phyloP scores from a whole-genome alignment of 2,329 filamentous ascomycete genomes.

The Sphaerostilbella broomeana region DNA sequence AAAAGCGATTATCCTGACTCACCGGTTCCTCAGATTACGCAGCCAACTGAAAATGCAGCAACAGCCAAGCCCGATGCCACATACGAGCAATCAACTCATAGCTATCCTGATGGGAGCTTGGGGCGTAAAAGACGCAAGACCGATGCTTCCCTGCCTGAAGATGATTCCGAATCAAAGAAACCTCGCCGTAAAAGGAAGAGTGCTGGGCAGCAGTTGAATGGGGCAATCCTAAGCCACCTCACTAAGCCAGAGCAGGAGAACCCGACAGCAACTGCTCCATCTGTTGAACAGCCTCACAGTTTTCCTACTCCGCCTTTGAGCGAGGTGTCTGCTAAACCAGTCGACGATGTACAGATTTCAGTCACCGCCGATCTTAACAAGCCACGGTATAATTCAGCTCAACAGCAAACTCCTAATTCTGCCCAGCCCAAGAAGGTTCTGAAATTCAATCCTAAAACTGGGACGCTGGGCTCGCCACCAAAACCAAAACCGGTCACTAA shows the following conservation, averaged over 20 bases:
- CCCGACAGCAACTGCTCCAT: neutral
- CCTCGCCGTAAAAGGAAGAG: slow-evolving; percentile 20
- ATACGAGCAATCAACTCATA: slow-evolving; percentile 1
- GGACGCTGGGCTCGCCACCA: slow-evolving; percentile 56
- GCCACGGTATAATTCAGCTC: slow-evolving; percentile 4
- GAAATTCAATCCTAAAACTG: slow-evolving; percentile 52
- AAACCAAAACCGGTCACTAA: slow-evolving; percentile 38
- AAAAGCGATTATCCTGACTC: slow-evolving; percentile 21
- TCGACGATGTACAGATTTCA: slow-evolving; percentile 1
- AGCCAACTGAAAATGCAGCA: slow-evolving; percentile 5
- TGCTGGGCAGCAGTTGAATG: slow-evolving; percentile 11
- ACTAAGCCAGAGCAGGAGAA: slow-evolving; percentile 5
- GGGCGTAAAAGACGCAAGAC: slow-evolving; percentile 39
- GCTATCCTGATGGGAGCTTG: too few relatives aligned
- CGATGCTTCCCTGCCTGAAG: slow-evolving; percentile 19
- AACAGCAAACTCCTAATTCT: slow-evolving; percentile 14
- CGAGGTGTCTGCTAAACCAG: slow-evolving; percentile 11
- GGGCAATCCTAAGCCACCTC: slow-evolving; percentile 14
- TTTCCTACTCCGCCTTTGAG: slow-evolving; percentile 15
- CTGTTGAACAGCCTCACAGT: slow-evolving; percentile 4
- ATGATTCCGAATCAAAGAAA: slow-evolving; percentile 22
- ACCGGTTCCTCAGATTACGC: slow-evolving; percentile 11
- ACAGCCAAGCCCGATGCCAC: neutral
- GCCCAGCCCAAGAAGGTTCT: slow-evolving; percentile 44
- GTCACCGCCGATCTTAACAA: slow-evolving; percentile 5